Base-by-base conservation (phyloP, 352 stramenopile genomes). In the Aphanomyces invadans region DNA sequence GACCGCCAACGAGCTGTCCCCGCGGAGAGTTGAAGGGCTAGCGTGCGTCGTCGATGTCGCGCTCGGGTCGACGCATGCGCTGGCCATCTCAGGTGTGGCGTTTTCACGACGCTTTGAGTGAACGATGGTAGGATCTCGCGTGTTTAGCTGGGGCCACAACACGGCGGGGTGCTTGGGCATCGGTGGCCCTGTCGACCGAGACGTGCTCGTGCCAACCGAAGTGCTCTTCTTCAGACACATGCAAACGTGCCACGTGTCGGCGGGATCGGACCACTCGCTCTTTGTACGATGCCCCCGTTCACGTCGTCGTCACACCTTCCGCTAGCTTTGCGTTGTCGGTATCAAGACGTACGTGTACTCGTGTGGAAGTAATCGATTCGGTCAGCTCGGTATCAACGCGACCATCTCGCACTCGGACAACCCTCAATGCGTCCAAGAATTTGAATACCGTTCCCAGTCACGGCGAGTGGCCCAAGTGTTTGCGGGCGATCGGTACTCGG, bases 361-460 rank as follows among this genome's bases (percentile, higher is more conserved):
- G 9, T 90, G 89, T 70, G 84, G 84, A 15, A 76, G 80, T 4
- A 92, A 92, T 54, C 42, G 53, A 0, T 77, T 81, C 32, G 81
- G 84, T 0, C 84, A 92, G 51, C 62, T 92, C 21, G 84, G 84
- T 3, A 68, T 87, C 53, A 80, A 74, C 0, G 72, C 68, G 11
- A 62, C 45, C 25, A 63, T 60, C 2, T 45, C 65, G n/a, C 71
- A 77, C 53, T 61, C 76, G 23, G 80, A 86, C 9, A 89, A 87
- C 76, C 84, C 84, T 15, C 72, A 79, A 49, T 69, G 74, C 17
- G 56, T 90, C 11, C 71, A 88, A 10, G 80, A 89, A 57, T 80
- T 67, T 87, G 28, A 75, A 28, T 57, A 70, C 57, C 2, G 23
- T 65, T 67, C 42, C 68, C 29, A 65, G 71, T 25, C 29, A 71